Conservation (phyloP, 129 eudicot genomes). For the Arctium minus region DNA sequence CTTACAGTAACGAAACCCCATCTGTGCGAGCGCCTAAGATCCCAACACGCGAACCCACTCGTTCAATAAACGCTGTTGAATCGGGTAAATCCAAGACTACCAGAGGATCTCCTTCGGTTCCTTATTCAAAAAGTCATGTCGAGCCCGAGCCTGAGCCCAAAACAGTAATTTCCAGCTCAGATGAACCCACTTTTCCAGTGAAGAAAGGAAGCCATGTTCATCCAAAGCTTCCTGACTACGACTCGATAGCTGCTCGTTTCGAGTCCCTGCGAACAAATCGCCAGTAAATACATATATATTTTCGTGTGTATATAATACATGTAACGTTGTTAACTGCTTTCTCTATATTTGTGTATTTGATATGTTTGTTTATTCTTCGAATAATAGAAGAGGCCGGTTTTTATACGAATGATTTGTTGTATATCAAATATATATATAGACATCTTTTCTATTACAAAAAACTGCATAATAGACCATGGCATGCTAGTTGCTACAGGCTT, state of each 20-base stretch:
- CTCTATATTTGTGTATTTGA: neutral
- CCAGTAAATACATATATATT: slow-evolving; percentile 21
- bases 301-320: slow-evolving; percentile 11
- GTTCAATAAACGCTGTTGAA: slow-evolving; percentile 9
- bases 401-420: neutral
- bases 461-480: too few relatives aligned
- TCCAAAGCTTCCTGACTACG: slow-evolving; percentile 94
- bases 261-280: slow-evolving; percentile 50
- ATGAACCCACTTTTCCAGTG: neutral
- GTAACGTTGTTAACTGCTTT: neutral
- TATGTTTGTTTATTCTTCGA: slow-evolving; percentile 1
- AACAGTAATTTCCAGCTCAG: neutral
- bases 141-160: neutral
- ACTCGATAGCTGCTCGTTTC: slow-evolving; percentile 51
- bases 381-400: neutral
- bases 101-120: neutral
- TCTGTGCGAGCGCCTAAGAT: slow-evolving; percentile 4
- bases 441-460: too few relatives aligned
- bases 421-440: too few relatives aligned
- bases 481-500: too few relatives aligned
- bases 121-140: neutral
- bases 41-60: slow-evolving; percentile 5
- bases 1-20: neutral
- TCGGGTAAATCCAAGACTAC: neutral
- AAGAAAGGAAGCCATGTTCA: slow-evolving; percentile 78